Evolutionary conservation across 768 basidiomycete genomes (phyloP), one percentile per base, ranked within the genome.

Genomic region (Phanerochaete sordida): DNA sequence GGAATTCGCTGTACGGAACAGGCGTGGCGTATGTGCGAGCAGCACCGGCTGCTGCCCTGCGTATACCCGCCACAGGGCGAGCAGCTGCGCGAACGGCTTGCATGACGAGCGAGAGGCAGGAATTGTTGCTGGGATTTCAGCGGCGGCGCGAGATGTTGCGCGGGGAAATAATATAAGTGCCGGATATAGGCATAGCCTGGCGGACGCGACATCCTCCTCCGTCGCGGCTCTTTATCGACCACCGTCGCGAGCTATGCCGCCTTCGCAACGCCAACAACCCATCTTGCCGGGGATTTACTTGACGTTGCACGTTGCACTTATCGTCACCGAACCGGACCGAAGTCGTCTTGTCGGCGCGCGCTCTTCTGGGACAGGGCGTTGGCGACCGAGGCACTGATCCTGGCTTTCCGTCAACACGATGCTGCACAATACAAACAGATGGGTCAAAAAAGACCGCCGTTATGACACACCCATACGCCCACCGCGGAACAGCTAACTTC

Each of bases 61-160:
- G 72, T 50, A 66, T 65, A 57, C 68, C 68, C 54, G 75, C 69
- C 47, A 70, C 74, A 59, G 80, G 78, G 65, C 80, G 78, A 65
- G 73, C 71, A 65, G 72, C 70, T 65, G 74, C 69, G 73, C 73
- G 70, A 76, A 81, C 78, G 46, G 65, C 46, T 57, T 64, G 64
- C 69, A 70, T 70, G 62, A 58, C 59, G 43, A 49, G 33, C 23
- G 54, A 54, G 45, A 33, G 57, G 61, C 51, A 62, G 54, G 33
- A 12, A 50, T 59, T 61, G 37, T 33, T 24, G 6, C n/a, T 24
- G 23, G 59, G 24, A 46, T 46, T 57, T 57, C 30, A 21, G 6
- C 31, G 30, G 26, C 11, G 23, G 35, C 39, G 28, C 16, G 56
- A 30, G 26, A 30, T 56, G 37, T 43, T 43, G 35, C 37, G 26